These are phyloP conservation scores for Aspergillus ibericus DNA, from an alignment of 2,329 filamentous ascomycete genomes.

Conservation along the genomic window DNA sequence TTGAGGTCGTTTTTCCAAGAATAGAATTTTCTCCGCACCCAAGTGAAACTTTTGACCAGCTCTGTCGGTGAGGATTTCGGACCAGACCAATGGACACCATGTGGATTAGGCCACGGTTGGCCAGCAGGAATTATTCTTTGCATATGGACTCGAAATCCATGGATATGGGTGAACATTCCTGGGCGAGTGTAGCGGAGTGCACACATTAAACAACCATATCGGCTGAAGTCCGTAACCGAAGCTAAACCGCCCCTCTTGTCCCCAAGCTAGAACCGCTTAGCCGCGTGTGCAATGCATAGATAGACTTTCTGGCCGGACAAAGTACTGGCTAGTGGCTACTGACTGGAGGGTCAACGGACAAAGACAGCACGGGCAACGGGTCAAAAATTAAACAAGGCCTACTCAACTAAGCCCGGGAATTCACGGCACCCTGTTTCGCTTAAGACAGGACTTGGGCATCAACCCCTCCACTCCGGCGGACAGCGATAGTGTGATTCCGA, in stretches of 20 bases:
- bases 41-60: neutral
- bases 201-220: slow-evolving; percentile 1
- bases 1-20: slow-evolving; percentile 3
- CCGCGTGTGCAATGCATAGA: slow-evolving; percentile 1
- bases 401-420: slow-evolving; percentile 13
- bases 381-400: neutral
- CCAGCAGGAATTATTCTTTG: neutral
- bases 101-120: neutral
- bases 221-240: slow-evolving; percentile 2
- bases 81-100: neutral
- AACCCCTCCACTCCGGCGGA: slow-evolving; percentile 19
- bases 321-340: too few species aligned
- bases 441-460: slow-evolving; percentile 21
- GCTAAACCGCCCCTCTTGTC: slow-evolving; percentile 1
- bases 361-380: neutral
- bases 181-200: neutral
- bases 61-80: slow-evolving; percentile 7
- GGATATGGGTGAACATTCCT: neutral
- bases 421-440: slow-evolving; percentile 21
- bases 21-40: slow-evolving; percentile 6
- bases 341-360: neutral
- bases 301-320: slow-evolving; percentile 2
- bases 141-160: slow-evolving; percentile 1
- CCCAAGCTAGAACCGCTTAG: neutral
- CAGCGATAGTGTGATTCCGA: slow-evolving; percentile 14